Base-by-base conservation (phyloP, 139 green algal species). In the Chlorella sp. region DNA sequence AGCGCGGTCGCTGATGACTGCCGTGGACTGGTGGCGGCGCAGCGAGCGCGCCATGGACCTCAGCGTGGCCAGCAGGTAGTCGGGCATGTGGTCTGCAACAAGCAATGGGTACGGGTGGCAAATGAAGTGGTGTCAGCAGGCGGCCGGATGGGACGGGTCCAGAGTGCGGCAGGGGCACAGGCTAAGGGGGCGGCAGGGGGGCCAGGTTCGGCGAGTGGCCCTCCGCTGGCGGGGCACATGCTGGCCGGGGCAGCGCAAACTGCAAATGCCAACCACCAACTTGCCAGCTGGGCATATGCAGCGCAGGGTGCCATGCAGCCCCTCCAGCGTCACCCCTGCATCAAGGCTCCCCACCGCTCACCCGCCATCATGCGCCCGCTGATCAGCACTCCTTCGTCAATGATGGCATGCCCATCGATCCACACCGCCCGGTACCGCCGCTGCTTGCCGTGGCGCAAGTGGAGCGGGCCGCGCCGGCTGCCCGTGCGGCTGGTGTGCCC, bases 291-390 rank as follows among this genome's bases (percentile, higher is more conserved):
- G n/a, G n/a, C n/a, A n/a, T n/a, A n/a, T n/a, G n/a, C n/a, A n/a
- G n/a, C n/a, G n/a, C n/a, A n/a, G n/a, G n/a, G n/a, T n/a, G n/a
- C n/a, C n/a, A n/a, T n/a, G n/a, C n/a, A n/a, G n/a, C n/a, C n/a
- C n/a, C n/a, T n/a, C n/a, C n/a, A n/a, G n/a, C n/a, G n/a, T n/a
- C n/a, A n/a, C n/a, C n/a, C n/a, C n/a, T n/a, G 2, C 51, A 60
- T 60, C 51, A 26, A 16, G 11, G 7, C 46, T 19, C 1, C 73
- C 74, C n/a, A n/a, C 54, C 4, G 0, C 64, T 91, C 88, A 84
- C 90, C 91, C 28, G 84, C 84, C 90, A 92, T 92, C 89, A 93
- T 93, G 38, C 89, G 83, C 2, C 86, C 78, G 6, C 82, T 88
- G 1, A 94, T 69, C 46, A 92, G 73, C n/a, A 94, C 87, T 28